Base-by-base conservation (phyloP, 2,329 filamentous ascomycete species). In the Penicillium sp. region DNA sequence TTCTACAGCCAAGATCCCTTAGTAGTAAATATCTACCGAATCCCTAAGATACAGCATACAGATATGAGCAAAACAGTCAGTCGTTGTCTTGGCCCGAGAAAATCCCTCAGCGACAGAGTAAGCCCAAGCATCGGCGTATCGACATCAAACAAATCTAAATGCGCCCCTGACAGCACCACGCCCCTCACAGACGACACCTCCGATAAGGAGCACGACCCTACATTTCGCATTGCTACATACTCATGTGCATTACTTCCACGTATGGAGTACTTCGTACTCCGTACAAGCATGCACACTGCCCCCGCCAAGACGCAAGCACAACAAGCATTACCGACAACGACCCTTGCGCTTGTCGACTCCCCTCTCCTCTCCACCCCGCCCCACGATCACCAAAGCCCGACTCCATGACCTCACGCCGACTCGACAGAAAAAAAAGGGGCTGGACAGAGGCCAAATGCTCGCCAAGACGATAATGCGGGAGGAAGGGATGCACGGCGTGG, bases 391-490 rank as follows among this genome's bases (percentile, higher is more conserved):
- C 35, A 38, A 33, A 33, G 19, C 29, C 17, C 9, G 27, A 35
- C 19, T 54, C 35, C 21, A 40, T 57, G 49, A 46, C 31, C 33
- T 37, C 41, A 56, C 38, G 46, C 37, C 19, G 50, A 45, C 12
- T 27, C 7, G 15, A 45, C 13, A n/a, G 40, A 41, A 42, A 41
- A 23, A 23, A 50, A 51, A 42, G 56, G 56, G 54, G 46, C 15
- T 56, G 50, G 49, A 35, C 35, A 49, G 53, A 59, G 61, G 33
- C 10, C 12, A 12, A 42, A 58, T 62, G 48, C 35, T 37, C 40
- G 64, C 65, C 63, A 67, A 67, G 65, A 66, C 67, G 60, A 69
- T 68, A 67, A 70, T 68, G 58, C 57, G 58, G 54, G 58, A 61
- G 63, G 57, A 60, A 61, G 62, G 65, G 63, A 71, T 70, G 69